Evolutionary conservation across 1,284 basidiomycete genomes (phyloP), one percentile per base, ranked within the genome.

Genomic region (Stygiomarasmius scandens): DNA sequence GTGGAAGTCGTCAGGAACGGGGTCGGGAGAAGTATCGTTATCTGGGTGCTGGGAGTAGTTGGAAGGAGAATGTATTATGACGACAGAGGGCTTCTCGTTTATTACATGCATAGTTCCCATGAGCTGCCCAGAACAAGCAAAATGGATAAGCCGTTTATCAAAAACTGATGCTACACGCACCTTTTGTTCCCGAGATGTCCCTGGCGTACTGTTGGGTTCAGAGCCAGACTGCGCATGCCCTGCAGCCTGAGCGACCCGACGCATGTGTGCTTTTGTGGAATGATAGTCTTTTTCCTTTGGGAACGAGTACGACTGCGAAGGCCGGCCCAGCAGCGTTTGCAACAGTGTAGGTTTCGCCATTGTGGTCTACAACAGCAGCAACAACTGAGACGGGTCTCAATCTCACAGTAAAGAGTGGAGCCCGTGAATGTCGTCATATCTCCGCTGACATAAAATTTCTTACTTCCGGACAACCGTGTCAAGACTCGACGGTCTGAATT

Each of bases 271-370:
- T 63, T 76, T 81, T 10, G 75, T 77, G 0, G 82, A 84, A 63
- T 80, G 73, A 61, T 82, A 84, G 2, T 79, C 71, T 63, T 77
- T 80, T 55, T 75, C 71, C 9, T 70, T 61, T 0, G 78, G 79
- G 54, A 76, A 74, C 6, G 72, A 64, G 66, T 88, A 88, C 0
- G 76, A 71, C 66, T 84, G 83, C 2, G 85, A 85, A 16, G 86
- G 86, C 48, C 73, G 68, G 49, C 80, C 78, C 49, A 89, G 74
- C 52, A 87, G 66, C 32, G 74, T 74, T 68, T 87, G 85, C 25
- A 86, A 67, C 24, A 87, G 68, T 11, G 83, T 85, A 16, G 85
- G 84, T 64, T 84, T 86, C 20, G 74, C 68, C 81, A 83, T 83
- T 36, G 54, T 56, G 41, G 38, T 51, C 24, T 14, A 38, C 47